Base-by-base conservation (phyloP, 495 filamentous ascomycete genomes). In the Lindgomyces ingoldianus region DNA sequence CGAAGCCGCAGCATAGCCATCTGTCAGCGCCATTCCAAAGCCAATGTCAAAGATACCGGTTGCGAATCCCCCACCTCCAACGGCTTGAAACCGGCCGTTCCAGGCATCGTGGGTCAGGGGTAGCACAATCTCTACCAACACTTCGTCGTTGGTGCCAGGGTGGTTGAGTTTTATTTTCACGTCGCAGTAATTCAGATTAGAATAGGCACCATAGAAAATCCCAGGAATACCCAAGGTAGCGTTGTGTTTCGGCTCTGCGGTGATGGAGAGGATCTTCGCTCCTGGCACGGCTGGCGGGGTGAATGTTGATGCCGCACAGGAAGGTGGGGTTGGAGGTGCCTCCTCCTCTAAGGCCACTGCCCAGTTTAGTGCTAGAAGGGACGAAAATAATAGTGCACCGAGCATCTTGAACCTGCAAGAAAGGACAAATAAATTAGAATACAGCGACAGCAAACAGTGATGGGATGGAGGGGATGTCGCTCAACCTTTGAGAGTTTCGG, bases 11-110 rank as follows among this genome's bases (percentile, higher is more conserved):
- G 59, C 58, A 42, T 62, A 68, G 0, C 59, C 59, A 25, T 30
- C 16, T 18, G 26, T 24, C 10, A 68, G 2, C 11, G 58, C 58
- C 4, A 30, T 29, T 4, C 29, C 65, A n/a, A 68, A 36, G 3
- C 21, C 16, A 0, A 26, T 1, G 4, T 62, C 58, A 27, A 57
- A 62, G 10, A 62, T 45, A 12, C 65, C 65, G 3, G 33, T 55
- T 8, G 59, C 30, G 16, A 19, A 68, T 0, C 65, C 65, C 0
- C 65, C 59, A 2, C 65, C 65, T 3, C 65, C 65, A 16, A 53
- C 58, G 6, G 65, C 58, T 44, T 62, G 58, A 19, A 62, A 68
- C 3, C 65, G 42, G 21, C 65, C 65, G 39, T 68, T 68, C 65
- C 65, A 68, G 21, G 22, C 8, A 11, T 56, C 39, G 33, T 2